Percentiles rank a stretch among this genome's conserved stretches.
Conservation (phyloP, 805 yeast species). For the Maudiozyma bulderi region DNA sequence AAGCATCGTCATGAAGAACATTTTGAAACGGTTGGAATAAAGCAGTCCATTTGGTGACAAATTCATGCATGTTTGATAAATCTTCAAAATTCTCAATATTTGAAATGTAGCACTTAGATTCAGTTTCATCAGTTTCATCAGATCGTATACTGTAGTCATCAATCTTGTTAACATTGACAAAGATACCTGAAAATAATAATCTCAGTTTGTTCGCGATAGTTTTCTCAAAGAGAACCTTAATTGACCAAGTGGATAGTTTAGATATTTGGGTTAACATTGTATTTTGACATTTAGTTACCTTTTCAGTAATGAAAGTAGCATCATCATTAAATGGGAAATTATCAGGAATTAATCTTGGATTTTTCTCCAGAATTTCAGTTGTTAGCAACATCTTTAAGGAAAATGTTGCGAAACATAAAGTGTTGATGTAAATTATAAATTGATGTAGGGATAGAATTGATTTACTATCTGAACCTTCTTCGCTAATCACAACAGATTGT, state of each 20-base stretch:
- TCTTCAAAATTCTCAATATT: slow-evolving; percentile 30
- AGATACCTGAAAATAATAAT: slow-evolving; percentile 36
- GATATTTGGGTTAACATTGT: slow-evolving; percentile 21
- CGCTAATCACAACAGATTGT: slow-evolving; percentile 26
- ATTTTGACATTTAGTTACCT: slow-evolving; percentile 20
- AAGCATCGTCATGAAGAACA: slow-evolving; percentile 46
- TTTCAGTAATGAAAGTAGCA: slow-evolving; percentile 17
- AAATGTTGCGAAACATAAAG: slow-evolving; percentile 52
- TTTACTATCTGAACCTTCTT: slow-evolving; percentile 20
- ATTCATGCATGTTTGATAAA: slow-evolving; percentile 34
- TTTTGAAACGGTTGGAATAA: slow-evolving; percentile 57
- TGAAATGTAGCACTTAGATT: slow-evolving; percentile 16
- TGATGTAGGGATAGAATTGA: slow-evolving; percentile 38
- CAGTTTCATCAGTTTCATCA: neutral
- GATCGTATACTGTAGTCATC: neutral
- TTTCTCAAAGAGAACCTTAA: slow-evolving; percentile 35
- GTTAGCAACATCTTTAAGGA: slow-evolving; percentile 46
- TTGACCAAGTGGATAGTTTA: slow-evolving; percentile 30
- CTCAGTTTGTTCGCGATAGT: slow-evolving; percentile 31
- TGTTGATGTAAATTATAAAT: slow-evolving; percentile 62
- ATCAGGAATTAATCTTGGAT: slow-evolving; percentile 23
- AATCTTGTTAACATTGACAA: slow-evolving; percentile 14
- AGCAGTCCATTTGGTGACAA: slow-evolving; percentile 55
- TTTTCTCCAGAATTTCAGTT: slow-evolving; percentile 26
- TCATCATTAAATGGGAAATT: slow-evolving; percentile 34